Base-by-base conservation (phyloP, 495 filamentous ascomycete genomes). In the Penicillium taxi region DNA sequence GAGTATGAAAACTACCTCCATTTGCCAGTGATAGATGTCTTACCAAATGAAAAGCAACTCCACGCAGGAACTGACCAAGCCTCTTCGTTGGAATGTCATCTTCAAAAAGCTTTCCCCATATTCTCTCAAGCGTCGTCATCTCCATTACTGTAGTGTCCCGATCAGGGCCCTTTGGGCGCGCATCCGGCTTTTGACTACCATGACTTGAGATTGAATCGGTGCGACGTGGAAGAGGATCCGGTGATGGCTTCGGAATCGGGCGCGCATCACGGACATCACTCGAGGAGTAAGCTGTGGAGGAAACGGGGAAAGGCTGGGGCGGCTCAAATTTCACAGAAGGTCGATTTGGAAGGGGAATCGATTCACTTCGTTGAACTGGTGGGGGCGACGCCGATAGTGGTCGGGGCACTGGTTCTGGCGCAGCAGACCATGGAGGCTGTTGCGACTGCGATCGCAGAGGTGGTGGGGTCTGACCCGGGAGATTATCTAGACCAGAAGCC, bases 31-130 rank as follows among this genome's bases (percentile, higher is more conserved):
- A 6, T 4, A 32, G 6, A 23, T 32, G 9, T 9, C 75, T 47
- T 68, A 90, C 86, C 50, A 96, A 66, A 54, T 89, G 82, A 22
- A 80, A 67, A 12, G 86, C 89, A 37, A 94, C 62, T 1, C 83
- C 86, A 20, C 80, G 69, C 39, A 94, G 61, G 26, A 95, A 80
- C 43, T 84, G 72, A 1, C 78, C 74, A 13, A 88, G 66, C 42
- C 82, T 72, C 26, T 66, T 52, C 0, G 83, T 91, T 6, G 86
- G 74, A 33, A 74, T 67, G 2, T 78, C 80, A 34, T 73, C 69
- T 32, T 86, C 81, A 52, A 94, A 91, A 11, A 94, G 52, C 17
- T 70, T 73, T 1, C 83, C 81, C 86, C 86, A 94, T 42, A 81
- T 78, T 47, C 72, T 72, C 54, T 83, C 79, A 30, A 83, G 52